phyloP scores from a whole-genome alignment of 352 stramenopile species.

The Phytophthora hibernalis region DNA sequence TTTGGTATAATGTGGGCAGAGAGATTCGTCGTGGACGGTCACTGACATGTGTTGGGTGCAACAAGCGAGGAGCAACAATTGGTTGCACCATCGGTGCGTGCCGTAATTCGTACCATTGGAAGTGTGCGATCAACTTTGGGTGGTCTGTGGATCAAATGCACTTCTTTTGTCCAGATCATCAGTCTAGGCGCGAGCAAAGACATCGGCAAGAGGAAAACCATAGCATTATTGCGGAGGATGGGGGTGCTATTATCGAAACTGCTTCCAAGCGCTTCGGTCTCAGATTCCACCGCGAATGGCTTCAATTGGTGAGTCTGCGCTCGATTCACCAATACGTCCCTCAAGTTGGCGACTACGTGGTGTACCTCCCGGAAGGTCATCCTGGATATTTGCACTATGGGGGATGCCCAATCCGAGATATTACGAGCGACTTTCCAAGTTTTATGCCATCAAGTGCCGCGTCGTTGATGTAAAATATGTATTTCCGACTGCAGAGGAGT shows the following conservation, averaged over 20 bases:
- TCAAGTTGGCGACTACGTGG: constrained; percentile 82
- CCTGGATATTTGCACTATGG: constrained; percentile 50
- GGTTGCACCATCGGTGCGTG: constrained; percentile 74
- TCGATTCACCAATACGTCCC: constrained; percentile 78
- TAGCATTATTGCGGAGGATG: constrained; percentile 30
- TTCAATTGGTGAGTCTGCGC: constrained; percentile 61
- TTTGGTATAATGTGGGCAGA: constrained; percentile 87
- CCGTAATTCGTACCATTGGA: constrained; percentile 84
- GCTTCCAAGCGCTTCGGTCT: constrained; percentile 72
- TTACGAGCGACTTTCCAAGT: constrained; percentile 57
- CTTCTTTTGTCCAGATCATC: constrained; percentile 82
- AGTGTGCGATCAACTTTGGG: constrained; percentile 73
- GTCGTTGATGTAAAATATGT: constrained; percentile 80
- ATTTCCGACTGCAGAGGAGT: constrained; percentile 70
- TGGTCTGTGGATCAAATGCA: constrained; percentile 84
- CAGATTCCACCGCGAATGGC: constrained; percentile 79
- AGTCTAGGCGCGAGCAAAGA: constrained; percentile 40
- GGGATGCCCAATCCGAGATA: constrained; percentile 55
- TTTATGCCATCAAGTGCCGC: constrained; percentile 79
- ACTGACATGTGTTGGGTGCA: constrained; percentile 70
- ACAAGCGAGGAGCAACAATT: constrained; percentile 78
- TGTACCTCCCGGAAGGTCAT: constrained; percentile 86
- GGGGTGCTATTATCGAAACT: constrained; percentile 46
- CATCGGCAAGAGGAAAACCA: constrained; percentile 25
- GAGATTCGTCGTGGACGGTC: constrained; percentile 83